These are phyloP conservation scores for Irpex sp. DNA, from an alignment of 1,284 basidiomycete species.

Conservation along the genomic window DNA sequence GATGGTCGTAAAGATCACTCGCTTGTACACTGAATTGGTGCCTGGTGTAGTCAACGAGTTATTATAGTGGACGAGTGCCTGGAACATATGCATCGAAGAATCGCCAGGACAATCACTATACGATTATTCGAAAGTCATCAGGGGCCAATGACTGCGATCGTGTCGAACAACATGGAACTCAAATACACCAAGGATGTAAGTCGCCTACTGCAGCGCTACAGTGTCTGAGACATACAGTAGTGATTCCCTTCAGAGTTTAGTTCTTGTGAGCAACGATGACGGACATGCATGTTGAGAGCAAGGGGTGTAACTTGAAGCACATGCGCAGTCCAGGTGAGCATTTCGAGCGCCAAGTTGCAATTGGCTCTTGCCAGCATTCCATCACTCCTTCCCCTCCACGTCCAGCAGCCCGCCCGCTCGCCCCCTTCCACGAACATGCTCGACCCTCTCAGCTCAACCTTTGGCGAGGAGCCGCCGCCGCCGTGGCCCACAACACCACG, in stretches of 20 bases:
- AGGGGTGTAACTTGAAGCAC: background rate
- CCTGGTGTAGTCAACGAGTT: too few species aligned
- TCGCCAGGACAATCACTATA: background rate
- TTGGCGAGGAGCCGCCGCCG: conserved; percentile 30
- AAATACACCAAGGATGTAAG: background rate
- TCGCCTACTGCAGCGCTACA: too few species aligned
- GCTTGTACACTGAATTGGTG: background rate
- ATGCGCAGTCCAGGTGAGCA: too few species aligned
- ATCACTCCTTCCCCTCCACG: conserved; percentile 16
- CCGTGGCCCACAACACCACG: conserved; percentile 44
- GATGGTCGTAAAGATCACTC: background rate
- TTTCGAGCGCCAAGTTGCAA: background rate
- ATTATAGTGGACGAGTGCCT: too few species aligned
- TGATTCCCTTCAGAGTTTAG: background rate
- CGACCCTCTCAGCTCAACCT: conserved; percentile 36
- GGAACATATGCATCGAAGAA: too few species aligned
- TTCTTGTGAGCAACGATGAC: background rate
- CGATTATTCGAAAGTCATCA: background rate
- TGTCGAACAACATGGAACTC: background rate
- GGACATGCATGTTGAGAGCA: background rate
- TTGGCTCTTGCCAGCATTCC: conserved; percentile 13
- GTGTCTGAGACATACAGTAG: too few species aligned
- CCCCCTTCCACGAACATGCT: conserved; percentile 25
- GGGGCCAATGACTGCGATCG: background rate
- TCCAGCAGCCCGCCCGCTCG: conserved; percentile 3